Conservation (phyloP, 768 basidiomycete genomes). For the Lentinula guzmanii region DNA sequence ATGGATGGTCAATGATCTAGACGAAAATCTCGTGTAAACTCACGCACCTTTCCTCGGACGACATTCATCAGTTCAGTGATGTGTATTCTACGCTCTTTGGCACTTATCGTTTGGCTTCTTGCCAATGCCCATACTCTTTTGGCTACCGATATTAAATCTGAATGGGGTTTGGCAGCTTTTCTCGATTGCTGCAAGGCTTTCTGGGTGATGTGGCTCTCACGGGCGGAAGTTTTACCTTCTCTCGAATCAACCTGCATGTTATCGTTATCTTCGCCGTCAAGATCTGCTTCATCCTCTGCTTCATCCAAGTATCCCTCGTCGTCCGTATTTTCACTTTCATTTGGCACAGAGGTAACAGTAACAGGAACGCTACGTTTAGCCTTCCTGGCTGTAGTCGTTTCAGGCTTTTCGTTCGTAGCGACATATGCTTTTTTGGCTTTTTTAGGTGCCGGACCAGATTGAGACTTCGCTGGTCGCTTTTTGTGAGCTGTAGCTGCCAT, state of each 20-base stretch:
- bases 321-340: slow-evolving; percentile 7
- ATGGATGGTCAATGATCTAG: neutral
- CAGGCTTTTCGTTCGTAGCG: neutral
- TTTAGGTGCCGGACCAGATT: neutral
- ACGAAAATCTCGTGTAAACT: slow-evolving; percentile 43
- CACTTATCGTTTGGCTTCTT: slow-evolving; percentile 51
- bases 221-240: slow-evolving; percentile 38
- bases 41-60: slow-evolving; percentile 76
- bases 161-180: slow-evolving; percentile 73
- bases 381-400: slow-evolving; percentile 4
- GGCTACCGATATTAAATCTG: slow-evolving; percentile 59
- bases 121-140: slow-evolving; percentile 77
- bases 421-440: neutral
- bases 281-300: slow-evolving; percentile 28
- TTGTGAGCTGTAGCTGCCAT: neutral
- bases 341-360: slow-evolving; percentile 24
- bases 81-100: slow-evolving; percentile 71
- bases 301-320: slow-evolving; percentile 37
- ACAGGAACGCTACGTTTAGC: slow-evolving; percentile 62
- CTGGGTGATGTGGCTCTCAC: slow-evolving; percentile 71
- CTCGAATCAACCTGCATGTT: slow-evolving; percentile 25
- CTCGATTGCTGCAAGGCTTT: slow-evolving; percentile 62
- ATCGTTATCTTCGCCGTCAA: slow-evolving; percentile 25
- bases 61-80: slow-evolving; percentile 68
- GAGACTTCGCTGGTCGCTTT: neutral